Conservation (phyloP, 345 rosid genomes). For the Citrus inodora region DNA sequence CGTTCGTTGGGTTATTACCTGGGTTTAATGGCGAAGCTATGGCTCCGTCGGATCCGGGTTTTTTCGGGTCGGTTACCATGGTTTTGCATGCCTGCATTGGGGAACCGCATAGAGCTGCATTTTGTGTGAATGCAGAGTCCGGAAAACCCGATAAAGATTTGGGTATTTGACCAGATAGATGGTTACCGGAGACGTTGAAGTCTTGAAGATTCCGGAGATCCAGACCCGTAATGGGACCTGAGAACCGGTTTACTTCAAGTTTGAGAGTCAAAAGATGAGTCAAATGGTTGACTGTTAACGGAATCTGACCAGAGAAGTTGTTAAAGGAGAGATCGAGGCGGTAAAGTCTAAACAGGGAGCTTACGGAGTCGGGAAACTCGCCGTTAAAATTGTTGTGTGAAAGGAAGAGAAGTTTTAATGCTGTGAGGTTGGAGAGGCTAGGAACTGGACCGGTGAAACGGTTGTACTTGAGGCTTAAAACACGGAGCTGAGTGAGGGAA, state of each 20-base stretch:
- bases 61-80: constrained; percentile 38
- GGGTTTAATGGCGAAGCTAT: constrained; percentile 54
- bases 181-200: constrained; percentile 69
- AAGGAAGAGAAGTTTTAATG: constrained; percentile 73
- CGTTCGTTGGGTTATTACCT: constrained; percentile 30
- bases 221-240: constrained; percentile 48
- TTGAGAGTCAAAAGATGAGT: constrained; percentile 77
- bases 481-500: constrained; percentile 64
- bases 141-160: constrained; percentile 57
- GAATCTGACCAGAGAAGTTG: constrained; percentile 70
- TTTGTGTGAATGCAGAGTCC: constrained; percentile 46
- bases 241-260: constrained; percentile 57
- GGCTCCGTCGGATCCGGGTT: constrained; percentile 66
- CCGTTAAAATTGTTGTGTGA: constrained; percentile 70
- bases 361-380: constrained; percentile 49
- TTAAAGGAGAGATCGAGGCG: constrained; percentile 86
- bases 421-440: constrained; percentile 57
- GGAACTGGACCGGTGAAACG: constrained; percentile 59
- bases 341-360: constrained; percentile 51
- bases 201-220: constrained; percentile 62
- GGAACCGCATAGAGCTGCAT: constrained; percentile 66
- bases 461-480: constrained; percentile 75
- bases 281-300: constrained; percentile 40
- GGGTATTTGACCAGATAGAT: constrained; percentile 67
- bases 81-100: constrained; percentile 49